These are phyloP conservation scores for Chalciporus chontae DNA, from an alignment of 768 basidiomycete genomes.

Conservation along the genomic window DNA sequence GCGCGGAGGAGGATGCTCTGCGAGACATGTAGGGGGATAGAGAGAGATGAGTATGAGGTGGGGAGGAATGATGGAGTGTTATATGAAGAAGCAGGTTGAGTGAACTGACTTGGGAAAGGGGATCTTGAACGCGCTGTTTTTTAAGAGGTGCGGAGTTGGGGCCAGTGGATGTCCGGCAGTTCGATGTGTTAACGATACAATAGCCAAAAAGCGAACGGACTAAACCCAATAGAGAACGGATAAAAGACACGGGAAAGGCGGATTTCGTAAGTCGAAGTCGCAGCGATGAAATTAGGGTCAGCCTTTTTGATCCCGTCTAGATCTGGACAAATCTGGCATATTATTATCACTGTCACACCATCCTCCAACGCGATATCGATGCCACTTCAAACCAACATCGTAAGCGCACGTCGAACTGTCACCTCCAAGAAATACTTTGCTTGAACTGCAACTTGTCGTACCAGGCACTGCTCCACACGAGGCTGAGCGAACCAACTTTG, in stretches of 20 bases:
- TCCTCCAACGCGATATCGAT: too few species aligned
- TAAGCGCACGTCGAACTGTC: neutral
- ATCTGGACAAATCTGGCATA: conserved; percentile 8
- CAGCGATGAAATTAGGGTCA: conserved; percentile 26
- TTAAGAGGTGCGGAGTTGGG: conserved; percentile 23
- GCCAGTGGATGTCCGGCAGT: conserved; percentile 30
- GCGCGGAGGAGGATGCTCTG: conserved; percentile 39
- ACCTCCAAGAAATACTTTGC: neutral
- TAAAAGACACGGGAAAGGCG: conserved; percentile 35
- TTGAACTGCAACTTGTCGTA: neutral
- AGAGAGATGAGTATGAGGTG: conserved; percentile 21
- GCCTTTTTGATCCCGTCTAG: conserved; percentile 13
- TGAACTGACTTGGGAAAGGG: conserved; percentile 20
- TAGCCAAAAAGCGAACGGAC: conserved; percentile 17
- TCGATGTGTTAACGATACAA: conserved; percentile 19
- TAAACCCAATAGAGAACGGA: conserved; percentile 17
- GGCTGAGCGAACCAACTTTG: neutral
- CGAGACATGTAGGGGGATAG: conserved; percentile 51
- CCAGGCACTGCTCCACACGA: conserved; percentile 3
- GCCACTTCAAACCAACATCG: too few species aligned
- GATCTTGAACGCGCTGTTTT: conserved; percentile 6
- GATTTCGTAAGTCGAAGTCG: conserved; percentile 35
- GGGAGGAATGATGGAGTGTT: conserved; percentile 23
- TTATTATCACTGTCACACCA: too few species aligned
- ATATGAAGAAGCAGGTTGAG: neutral